Conservation (phyloP, 1,284 basidiomycete genomes). For the Boletus semigastroideus region DNA sequence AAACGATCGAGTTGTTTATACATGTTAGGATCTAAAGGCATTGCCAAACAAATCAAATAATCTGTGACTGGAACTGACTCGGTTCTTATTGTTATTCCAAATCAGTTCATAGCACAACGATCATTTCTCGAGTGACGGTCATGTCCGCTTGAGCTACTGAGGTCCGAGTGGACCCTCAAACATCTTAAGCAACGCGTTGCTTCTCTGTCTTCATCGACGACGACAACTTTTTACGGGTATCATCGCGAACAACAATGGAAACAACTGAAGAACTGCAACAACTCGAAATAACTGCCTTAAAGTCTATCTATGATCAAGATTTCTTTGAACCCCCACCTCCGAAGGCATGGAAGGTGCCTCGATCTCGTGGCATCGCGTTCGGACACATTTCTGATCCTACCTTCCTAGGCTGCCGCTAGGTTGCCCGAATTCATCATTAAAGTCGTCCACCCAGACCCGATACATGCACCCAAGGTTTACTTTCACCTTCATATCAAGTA, state of each 20-base stretch:
- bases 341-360: constrained; percentile 73
- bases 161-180: constrained; percentile 64
- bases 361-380: constrained; percentile 4
- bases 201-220: constrained; percentile 16
- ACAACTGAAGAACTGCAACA: constrained; percentile 69
- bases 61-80: constrained; percentile 10
- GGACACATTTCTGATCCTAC: constrained; percentile 9
- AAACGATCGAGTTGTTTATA: constrained; percentile 22
- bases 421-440: constrained; percentile 73
- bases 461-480: constrained; percentile 54
- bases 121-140: constrained; percentile 24
- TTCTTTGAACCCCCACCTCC: constrained; percentile 71
- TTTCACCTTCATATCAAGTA: constrained; percentile 71
- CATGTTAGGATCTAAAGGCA: constrained; percentile 20
- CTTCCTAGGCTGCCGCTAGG: constrained; percentile 52
- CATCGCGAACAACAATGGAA: constrained; percentile 50
- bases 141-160: constrained; percentile 74
- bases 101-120: constrained; percentile 9
- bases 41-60: constrained; percentile 27
- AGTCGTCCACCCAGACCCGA: constrained; percentile 59
- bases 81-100: not conserved
- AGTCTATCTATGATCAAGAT: constrained; percentile 75
- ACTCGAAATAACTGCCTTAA: constrained; percentile 69
- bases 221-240: not conserved
- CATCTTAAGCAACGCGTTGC: constrained; percentile 39